These are phyloP conservation scores for Fallopia convolvulus DNA, from an alignment of 148 eudicot species.

Conservation along the genomic window DNA sequence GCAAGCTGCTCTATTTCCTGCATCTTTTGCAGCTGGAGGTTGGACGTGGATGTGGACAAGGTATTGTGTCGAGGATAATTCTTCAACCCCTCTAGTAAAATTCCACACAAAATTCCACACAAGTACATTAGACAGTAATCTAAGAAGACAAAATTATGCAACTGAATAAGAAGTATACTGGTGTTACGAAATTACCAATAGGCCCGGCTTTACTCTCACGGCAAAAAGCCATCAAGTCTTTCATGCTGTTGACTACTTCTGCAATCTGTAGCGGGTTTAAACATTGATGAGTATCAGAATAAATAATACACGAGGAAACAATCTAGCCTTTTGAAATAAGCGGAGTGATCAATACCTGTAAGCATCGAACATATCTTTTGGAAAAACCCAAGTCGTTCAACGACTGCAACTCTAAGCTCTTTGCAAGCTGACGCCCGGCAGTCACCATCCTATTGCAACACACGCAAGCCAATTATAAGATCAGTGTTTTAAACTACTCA, in stretches of 20 bases:
- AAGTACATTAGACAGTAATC: neutral
- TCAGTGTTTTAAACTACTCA: neutral
- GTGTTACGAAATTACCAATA: constrained; percentile 41
- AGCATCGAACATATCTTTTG: constrained; percentile 92
- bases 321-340: neutral
- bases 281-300: neutral
- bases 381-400: constrained; percentile 92
- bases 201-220: constrained; percentile 73
- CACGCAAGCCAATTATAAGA: neutral
- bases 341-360: constrained; percentile 45
- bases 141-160: neutral
- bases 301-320: neutral
- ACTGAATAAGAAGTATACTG: neutral
- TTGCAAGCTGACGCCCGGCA: constrained; percentile 81
- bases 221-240: constrained; percentile 80
- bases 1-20: constrained; percentile 63
- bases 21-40: constrained; percentile 58
- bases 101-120: neutral
- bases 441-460: constrained; percentile 52
- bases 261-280: constrained; percentile 52
- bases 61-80: constrained; percentile 58
- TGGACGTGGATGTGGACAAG: constrained; percentile 26
- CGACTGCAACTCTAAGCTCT: constrained; percentile 72
- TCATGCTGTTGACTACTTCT: constrained; percentile 94
- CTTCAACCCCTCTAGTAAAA: constrained; percentile 67